Evolutionary conservation across 1,139 yeast genomes (phyloP), one percentile per base, ranked within the genome.

Genomic region (Saccharomycopsis hybrid): DNA sequence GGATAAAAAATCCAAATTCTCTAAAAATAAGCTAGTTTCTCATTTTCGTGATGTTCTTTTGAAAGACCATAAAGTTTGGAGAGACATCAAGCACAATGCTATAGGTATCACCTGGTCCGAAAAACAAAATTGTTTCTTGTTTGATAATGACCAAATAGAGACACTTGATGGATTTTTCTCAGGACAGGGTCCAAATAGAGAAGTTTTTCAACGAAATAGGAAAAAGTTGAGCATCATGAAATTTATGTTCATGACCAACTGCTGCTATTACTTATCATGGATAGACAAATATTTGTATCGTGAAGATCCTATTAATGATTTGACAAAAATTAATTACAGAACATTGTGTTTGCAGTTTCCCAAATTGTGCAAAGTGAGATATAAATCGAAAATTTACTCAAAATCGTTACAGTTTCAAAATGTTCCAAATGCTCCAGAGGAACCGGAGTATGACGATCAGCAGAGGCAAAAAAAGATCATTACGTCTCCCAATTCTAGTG

Each of bases 21-120:
- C 40, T 29, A 44, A 45, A 27, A 49, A 41, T 28, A 49, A 49
- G 37, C 31, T 49, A 13, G 18, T 41, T 3, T 32, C 43, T 24
- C 52, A 49, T 30, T 49, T 49, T 37, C 40, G 27, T 28, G 52
- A 49, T 27, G 52, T 49, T 24, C 25, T 49, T n/a, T 18, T 49
- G 36, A 49, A 49, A 40, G 52, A 49, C 35, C 52, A 49, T 32
- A 28, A 46, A 13, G 46, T 45, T 18, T 49, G 52, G 52, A 41
- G 44, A 40, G 52, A 49, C 46, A 45, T 49, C 27, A 44, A 45
- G 27, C 11, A 32, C 3, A 46, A 49, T 41, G 36, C 51, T 8
- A 31, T 9, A 37, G 52, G 52, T 5, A 45, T 49, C 8, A 18
- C 9, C 2, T 45, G 52, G 52, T 41, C 42, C 5, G 48, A 44